These are phyloP conservation scores for Schoenoplectus tabernaemontani DNA, from an alignment of 202 grass and related monocot species.

Conservation along the genomic window DNA sequence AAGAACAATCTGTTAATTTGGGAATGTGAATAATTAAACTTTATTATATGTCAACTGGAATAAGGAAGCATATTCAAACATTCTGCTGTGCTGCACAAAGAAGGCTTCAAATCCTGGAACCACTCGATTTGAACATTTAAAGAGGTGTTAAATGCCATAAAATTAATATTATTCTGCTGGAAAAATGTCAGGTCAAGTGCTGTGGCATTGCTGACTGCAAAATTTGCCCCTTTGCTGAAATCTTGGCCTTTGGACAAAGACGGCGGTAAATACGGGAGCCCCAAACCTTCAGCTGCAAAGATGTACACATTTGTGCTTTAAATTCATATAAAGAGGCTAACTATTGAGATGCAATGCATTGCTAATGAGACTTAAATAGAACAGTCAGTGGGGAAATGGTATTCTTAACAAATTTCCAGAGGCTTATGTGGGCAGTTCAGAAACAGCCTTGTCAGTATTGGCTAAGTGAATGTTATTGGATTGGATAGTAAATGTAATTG, in stretches of 20 bases:
- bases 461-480: not conserved
- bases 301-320: not conserved
- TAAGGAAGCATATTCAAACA: not conserved
- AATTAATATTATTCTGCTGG: conserved; percentile 9
- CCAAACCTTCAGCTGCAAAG: conserved; percentile 42
- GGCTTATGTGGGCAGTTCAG: not conserved
- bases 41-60: not conserved
- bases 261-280: conserved; percentile 35
- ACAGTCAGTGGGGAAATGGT: not conserved
- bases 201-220: conserved; percentile 25
- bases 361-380: not conserved
- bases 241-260: not conserved
- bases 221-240: conserved; percentile 37
- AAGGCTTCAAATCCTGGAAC: conserved; percentile 43
- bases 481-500: not conserved
- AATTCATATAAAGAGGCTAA: not conserved
- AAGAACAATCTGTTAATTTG: not conserved
- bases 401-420: not conserved
- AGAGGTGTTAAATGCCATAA: conserved; percentile 22
- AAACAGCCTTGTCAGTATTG: not conserved
- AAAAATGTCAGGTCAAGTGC: conserved; percentile 38
- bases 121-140: conserved; percentile 36
- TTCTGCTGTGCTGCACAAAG: conserved; percentile 28
- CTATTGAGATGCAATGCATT: not conserved
- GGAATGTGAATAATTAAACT: not conserved